Conservation (phyloP, 1,284 basidiomycete species). For the Cutaneotrichosporon mucoides region DNA sequence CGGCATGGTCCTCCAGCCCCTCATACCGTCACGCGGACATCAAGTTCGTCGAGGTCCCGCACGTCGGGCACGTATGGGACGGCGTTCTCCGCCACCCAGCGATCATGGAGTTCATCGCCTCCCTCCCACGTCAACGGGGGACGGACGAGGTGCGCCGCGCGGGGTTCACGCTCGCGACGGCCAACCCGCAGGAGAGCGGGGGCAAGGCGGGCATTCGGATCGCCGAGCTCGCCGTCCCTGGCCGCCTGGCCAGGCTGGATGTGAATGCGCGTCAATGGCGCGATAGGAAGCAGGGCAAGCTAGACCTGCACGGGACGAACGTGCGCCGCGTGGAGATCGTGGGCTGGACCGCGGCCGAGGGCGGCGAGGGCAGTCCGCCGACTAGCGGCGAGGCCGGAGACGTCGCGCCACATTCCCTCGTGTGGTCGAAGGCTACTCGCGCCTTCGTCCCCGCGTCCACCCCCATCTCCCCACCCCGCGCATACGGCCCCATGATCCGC, state of each 20-base stretch:
- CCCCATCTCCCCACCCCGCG: conserved; percentile 28
- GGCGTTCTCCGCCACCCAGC: conserved; percentile 39
- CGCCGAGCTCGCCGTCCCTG: conserved; percentile 44
- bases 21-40: conserved; percentile 6
- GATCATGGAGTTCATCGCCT: conserved; percentile 34
- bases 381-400: neutral
- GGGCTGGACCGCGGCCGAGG: neutral
- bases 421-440: neutral
- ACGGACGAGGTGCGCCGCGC: conserved; percentile 25
- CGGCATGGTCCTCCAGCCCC: conserved; percentile 21
- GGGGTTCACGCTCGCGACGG: conserved; percentile 46
- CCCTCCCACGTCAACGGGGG: conserved; percentile 15
- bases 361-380: neutral
- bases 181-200: conserved; percentile 49
- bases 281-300: neutral
- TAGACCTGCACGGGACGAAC: conserved; percentile 34
- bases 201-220: conserved; percentile 47
- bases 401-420: neutral
- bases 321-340: conserved; percentile 29
- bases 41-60: conserved; percentile 39
- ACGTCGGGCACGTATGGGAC: conserved; percentile 48
- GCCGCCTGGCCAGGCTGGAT: conserved; percentile 40
- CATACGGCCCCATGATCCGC: conserved; percentile 59
- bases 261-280: conserved; percentile 39
- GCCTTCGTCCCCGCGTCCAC: neutral